Evolutionary conservation across 1,284 basidiomycete genomes (phyloP), one percentile per base, ranked within the genome.

Genomic region (Porodaedalea pini): DNA sequence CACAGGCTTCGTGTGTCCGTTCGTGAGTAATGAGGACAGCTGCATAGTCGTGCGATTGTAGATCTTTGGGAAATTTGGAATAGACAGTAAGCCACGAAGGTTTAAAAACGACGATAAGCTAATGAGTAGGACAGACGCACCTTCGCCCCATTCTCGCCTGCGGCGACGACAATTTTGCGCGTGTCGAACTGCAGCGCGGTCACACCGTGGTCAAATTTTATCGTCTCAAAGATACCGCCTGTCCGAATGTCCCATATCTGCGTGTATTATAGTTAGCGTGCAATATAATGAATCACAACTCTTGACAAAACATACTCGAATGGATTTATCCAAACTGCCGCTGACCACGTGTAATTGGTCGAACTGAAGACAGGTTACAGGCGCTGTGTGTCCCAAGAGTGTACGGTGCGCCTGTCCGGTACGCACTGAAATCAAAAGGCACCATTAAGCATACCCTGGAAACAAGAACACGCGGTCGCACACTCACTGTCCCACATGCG

Each of bases 401-500:
- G 95, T 98, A 41, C 97, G 80, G 72, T 98, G 95, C 11, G 94
- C 89, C 71, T 99, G 96, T 3, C 97, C 97, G 40, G 96, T 99
- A 40, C 97, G 88, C 95, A 99, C 92, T 94, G 53, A 29, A 48
- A 47, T 15, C 45, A 29, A 43, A 47, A 17, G 48, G 60, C 44
- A 67, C 45, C 53, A 47, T 43, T 31, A 25, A 29, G 63, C 29
- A 37, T 39, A 32, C 40, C 23, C 19, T 27, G 39, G 23, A 44
- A 45, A 29, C 21, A n/a, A 45, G 10, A 25, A 51, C 37, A 15
- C 19, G 57, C 29, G n/a, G 17, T 10, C 21, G 49, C 13, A 13
- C 25, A 79, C 91, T 79, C 68, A 94, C 92, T 97, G 69, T 99
- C 97, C 97, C 97, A 99, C 93, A 99, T 97, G 60, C 97, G 78